Evolutionary conservation across 352 stramenopile species (phyloP), one percentile per base, ranked within the genome.

Genomic region (Elongisporangium senticosum): DNA sequence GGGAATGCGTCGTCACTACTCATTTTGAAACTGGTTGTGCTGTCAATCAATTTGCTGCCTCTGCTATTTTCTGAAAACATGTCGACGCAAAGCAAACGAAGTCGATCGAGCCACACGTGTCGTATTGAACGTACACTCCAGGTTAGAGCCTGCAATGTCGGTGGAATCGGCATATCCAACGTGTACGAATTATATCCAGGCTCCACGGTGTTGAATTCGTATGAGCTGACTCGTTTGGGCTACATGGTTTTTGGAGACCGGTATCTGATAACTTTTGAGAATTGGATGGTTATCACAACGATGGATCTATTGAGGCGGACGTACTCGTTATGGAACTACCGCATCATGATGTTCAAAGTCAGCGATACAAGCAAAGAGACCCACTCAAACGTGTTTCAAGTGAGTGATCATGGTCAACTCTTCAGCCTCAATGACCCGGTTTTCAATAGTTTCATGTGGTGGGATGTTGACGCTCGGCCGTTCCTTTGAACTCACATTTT

Each of bases 181-280:
- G 8, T 23, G n/a, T 40, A 58, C 39, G 26, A 37, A 43, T 43
- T 10, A 7, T 37, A 37, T 37, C 8, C 26, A 37, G 33, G 11
- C 33, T 43, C 33, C 11, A 2, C 33, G 11, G 7, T 57, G 11
- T 26, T 75, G 2, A 70, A 69, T 19, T 62, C 65, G 56, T 77
- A 77, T 49, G 71, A 80, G 48, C 56, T 80, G 7, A 61, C 72
- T 22, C 58, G 66, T 7, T 48, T 80, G 19, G 67, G 69, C 15
- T 77, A 77, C 40, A 58, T 75, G 15, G 63, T 75, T 47, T 68
- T 74, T 21, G 67, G 59, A 15, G 61, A 49, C 22, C 24, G 51
- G 7, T 68, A 65, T 51, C 53, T 77, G 43, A 28, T 75, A 11
- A 60, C 63, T 8, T 65, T 75, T 21, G 56, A 71, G 13, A 63